These are phyloP conservation scores for Neofusicoccum umdonicola DNA, from an alignment of 2,329 filamentous ascomycete species.

Conservation along the genomic window DNA sequence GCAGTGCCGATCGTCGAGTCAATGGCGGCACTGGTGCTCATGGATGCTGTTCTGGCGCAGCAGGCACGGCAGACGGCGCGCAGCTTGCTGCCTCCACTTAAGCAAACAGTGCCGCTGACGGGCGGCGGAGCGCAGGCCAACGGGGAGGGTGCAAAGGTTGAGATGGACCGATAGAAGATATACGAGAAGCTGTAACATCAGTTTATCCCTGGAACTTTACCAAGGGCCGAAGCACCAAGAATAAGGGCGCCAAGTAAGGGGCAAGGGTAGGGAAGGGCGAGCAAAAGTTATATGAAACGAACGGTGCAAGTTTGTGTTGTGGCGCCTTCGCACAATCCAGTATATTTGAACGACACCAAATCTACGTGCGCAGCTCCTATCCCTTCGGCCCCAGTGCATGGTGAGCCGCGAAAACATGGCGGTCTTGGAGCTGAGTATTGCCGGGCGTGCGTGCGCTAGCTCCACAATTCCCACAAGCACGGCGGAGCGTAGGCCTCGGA, in stretches of 20 bases:
- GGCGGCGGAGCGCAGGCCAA: constrained; percentile 16
- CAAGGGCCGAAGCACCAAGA: not conserved
- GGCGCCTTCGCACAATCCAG: not conserved
- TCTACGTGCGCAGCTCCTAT: too few relatives aligned
- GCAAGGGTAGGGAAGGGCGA: not conserved
- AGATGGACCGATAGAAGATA: constrained; percentile 3
- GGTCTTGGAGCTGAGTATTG: too few relatives aligned
- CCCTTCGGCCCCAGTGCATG: too few relatives aligned
- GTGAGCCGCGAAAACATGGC: too few relatives aligned
- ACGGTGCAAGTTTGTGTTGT: not conserved
- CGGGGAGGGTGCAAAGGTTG: constrained; percentile 9
- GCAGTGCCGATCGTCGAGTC: constrained; percentile 87
- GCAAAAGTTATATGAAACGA: not conserved
- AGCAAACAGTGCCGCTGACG: constrained; percentile 35
- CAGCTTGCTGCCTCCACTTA: constrained; percentile 38
- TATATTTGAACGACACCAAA: too few relatives aligned
- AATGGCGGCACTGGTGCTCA: constrained; percentile 84
- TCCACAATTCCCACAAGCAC: too few relatives aligned
- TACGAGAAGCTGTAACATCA: too few relatives aligned
- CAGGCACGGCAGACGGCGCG: constrained; percentile 53
- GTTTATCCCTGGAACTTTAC: too few relatives aligned
- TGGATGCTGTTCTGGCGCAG: constrained; percentile 84
- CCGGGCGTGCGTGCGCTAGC: too few relatives aligned
- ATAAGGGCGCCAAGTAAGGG: not conserved
- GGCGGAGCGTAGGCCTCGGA: too few relatives aligned